phyloP scores from a whole-genome alignment of 306 rosid genomes.

The Prunus salicina region DNA sequence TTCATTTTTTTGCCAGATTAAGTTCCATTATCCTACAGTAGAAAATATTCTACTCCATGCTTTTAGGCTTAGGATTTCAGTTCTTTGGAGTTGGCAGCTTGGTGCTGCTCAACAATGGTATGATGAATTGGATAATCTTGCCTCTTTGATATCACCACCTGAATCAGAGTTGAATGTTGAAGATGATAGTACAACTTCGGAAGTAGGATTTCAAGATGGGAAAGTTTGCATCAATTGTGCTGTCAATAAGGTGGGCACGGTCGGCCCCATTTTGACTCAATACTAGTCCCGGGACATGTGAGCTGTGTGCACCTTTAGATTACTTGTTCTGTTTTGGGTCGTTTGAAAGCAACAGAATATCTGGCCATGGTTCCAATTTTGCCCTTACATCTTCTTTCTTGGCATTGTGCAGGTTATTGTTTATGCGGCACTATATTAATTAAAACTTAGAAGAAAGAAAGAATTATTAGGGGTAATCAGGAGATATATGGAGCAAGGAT shows the following conservation, averaged over 20 bases:
- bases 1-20: background rate
- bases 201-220: constrained; percentile 33
- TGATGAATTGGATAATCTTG: constrained; percentile 73
- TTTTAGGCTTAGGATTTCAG: constrained; percentile 28
- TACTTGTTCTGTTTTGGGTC: background rate
- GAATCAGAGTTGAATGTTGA: constrained; percentile 42
- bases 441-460: constrained; percentile 43
- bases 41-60: background rate
- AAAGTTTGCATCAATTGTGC: constrained; percentile 37
- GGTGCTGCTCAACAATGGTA: constrained; percentile 85
- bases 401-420: constrained; percentile 56
- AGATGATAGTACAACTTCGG: constrained; percentile 30
- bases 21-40: background rate
- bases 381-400: constrained; percentile 8
- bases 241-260: constrained; percentile 20
- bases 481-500: constrained; percentile 60
- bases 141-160: constrained; percentile 41
- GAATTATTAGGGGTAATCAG: constrained; percentile 33
- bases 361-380: background rate
- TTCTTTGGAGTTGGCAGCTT: constrained; percentile 41
- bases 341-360: background rate
- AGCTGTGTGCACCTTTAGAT: constrained; percentile 44
- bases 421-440: constrained; percentile 49
- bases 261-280: background rate
- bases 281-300: constrained; percentile 86